phyloP scores from a whole-genome alignment of 1,284 basidiomycete species.

The Cryptococcus sp. region DNA sequence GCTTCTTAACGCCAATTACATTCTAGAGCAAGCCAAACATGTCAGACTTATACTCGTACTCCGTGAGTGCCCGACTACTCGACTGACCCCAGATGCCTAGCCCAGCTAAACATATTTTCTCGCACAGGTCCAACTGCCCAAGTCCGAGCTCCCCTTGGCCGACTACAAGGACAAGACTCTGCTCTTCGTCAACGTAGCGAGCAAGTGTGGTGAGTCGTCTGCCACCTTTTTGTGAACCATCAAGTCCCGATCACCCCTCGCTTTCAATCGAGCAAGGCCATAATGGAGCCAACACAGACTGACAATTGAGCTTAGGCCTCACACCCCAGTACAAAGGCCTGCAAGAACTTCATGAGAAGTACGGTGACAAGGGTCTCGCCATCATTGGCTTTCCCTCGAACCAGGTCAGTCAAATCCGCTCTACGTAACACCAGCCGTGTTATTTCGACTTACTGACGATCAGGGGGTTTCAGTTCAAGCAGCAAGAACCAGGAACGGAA shows the following conservation, averaged over 20 bases:
- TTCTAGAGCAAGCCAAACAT: slow-evolving; percentile 23
- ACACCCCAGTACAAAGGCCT: slow-evolving; percentile 87
- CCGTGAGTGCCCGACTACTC: slow-evolving; percentile 23
- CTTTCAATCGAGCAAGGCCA: not conserved
- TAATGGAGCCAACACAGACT: not conserved
- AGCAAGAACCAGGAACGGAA: slow-evolving; percentile 77
- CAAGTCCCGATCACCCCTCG: not conserved
- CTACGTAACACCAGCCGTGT: not conserved
- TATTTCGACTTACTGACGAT: not conserved
- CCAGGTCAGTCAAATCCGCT: slow-evolving; percentile 61
- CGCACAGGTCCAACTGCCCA: slow-evolving; percentile 46
- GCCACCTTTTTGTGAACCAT: no score
- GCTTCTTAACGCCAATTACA: not conserved
- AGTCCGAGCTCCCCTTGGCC: slow-evolving; percentile 36
- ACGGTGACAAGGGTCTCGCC: slow-evolving; percentile 72
- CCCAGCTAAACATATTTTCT: not conserved
- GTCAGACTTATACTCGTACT: slow-evolving; percentile 50
- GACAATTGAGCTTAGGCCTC: slow-evolving; percentile 61
- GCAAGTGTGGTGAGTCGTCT: slow-evolving; percentile 44
- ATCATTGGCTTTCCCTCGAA: slow-evolving; percentile 91
- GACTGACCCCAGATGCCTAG: not conserved
- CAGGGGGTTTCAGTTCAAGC: slow-evolving; percentile 42
- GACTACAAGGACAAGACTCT: slow-evolving; percentile 51
- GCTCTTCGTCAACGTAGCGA: slow-evolving; percentile 53
- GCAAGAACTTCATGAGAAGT: slow-evolving; percentile 79